Evolutionary conservation across 495 filamentous ascomycete species (phyloP), one percentile per base, ranked within the genome.

Genomic region (Mycothermus thermophilus): DNA sequence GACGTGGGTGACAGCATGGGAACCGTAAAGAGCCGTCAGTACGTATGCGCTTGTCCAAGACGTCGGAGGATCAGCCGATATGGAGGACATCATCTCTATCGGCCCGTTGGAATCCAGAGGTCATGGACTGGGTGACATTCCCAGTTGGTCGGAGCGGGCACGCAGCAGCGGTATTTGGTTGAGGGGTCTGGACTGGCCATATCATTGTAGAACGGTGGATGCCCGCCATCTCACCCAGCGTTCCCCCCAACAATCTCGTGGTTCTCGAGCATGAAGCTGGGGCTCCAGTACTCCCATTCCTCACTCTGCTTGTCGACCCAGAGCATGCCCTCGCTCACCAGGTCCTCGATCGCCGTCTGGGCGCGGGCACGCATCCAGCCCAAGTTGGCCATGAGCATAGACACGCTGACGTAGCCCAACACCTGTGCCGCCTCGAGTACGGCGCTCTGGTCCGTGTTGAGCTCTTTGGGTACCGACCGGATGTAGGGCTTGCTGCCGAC

Each of bases 261-360:
- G 16, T 38, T 37, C 34, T 55, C 64, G n/a, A 60, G 38, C 52
- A 68, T 53, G 30, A 72, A 77, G 4, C 72, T 68, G 0, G 90
- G 92, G 34, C 80, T 86, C 92, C 90, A 99, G 50, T 93, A 99
- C 59, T 96, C 90, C 48, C 76, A 84, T 61, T 96, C 87, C 6
- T 69, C 65, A 12, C 72, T 75, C 57, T 96, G 87, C 31, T 67
- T 70, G 59, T 99, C 90, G 5, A 96, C 72, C 90, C 90, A 99
- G 12, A 96, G 80, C 55, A 99, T 70, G 16, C 82, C 82, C 50
- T 93, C 88, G 5, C 77, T 76, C n/a, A 95, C 56, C 15, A 99
- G 56, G 57, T 99, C 90, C 22, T 93, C 82, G 15, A 96, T 64
- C 3, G 86, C 86, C 0, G 92, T 94, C 50, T 81, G 72, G 13